Conservation (phyloP, 2,329 filamentous ascomycete genomes). For the Neonectria neomacrospora region DNA sequence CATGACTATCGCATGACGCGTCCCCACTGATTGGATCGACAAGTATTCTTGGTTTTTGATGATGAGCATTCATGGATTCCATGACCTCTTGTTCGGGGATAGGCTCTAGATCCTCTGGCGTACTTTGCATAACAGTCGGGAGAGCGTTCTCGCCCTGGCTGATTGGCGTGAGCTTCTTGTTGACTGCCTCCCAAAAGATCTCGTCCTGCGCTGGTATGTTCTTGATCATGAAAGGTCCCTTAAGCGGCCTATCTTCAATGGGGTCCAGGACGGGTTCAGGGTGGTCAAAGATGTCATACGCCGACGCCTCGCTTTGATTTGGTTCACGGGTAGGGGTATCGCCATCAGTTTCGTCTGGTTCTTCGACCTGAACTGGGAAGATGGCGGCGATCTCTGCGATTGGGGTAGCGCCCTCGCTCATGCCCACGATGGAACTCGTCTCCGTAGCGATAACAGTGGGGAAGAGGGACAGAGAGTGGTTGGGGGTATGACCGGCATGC, state of each 20-base stretch:
- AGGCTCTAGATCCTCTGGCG: slow-evolving; percentile 45
- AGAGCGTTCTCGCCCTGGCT: slow-evolving; percentile 58
- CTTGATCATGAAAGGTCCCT: slow-evolving; percentile 64
- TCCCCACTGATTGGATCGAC: slow-evolving; percentile 37
- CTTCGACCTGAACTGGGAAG: slow-evolving; percentile 17
- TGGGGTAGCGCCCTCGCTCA: slow-evolving; percentile 47
- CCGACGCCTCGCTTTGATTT: slow-evolving; percentile 17
- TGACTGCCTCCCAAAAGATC: slow-evolving; percentile 61
- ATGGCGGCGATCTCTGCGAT: slow-evolving; percentile 36
- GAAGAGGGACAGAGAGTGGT: slow-evolving; percentile 66
- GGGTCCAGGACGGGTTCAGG: slow-evolving; percentile 51
- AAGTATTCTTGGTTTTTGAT: slow-evolving; percentile 17
- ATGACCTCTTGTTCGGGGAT: slow-evolving; percentile 30
- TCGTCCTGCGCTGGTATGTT: slow-evolving; percentile 68
- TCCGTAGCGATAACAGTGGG: slow-evolving; percentile 57
- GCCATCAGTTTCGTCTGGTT: slow-evolving; percentile 8
- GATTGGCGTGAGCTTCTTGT: slow-evolving; percentile 63
- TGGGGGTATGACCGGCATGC: slow-evolving; percentile 72
- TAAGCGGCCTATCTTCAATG: slow-evolving; percentile 58
- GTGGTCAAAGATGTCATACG: slow-evolving; percentile 32
- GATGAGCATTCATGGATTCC: slow-evolving; percentile 24
- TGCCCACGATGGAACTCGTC: slow-evolving; percentile 41
- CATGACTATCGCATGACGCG: slow-evolving; percentile 36
- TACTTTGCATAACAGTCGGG: slow-evolving; percentile 55
- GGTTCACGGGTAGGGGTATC: slow-evolving; percentile 16